A percentile compares a stretch with the other conserved stretches of the same genome.
Evolutionary conservation across 306 rosid species (phyloP).

Genomic region (Quercus wislizeni): DNA sequence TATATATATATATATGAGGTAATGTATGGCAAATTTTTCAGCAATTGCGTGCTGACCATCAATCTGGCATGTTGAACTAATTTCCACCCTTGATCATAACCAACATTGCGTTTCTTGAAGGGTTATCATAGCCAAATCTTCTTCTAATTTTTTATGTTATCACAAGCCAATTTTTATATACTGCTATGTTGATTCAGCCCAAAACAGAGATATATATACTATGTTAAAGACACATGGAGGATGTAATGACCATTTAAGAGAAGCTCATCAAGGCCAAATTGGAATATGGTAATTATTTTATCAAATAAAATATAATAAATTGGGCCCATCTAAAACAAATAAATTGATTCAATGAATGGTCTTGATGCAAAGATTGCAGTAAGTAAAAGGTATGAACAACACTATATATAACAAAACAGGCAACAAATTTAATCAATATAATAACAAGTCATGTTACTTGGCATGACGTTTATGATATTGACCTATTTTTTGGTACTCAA

Average conservation of each 20-base stretch:
- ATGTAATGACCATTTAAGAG: slow-evolving; percentile 6
- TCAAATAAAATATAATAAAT: not conserved
- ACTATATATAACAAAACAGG: not conserved
- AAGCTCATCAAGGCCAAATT: not conserved
- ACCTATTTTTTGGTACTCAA: slow-evolving; percentile 6
- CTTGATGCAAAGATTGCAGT: slow-evolving; percentile 16
- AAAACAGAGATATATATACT: no score
- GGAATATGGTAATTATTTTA: not conserved
- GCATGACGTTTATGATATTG: slow-evolving; percentile 17
- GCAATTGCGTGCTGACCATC: not conserved
- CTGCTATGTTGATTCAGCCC: no score
- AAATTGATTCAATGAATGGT: slow-evolving; percentile 16
- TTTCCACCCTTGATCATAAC: not conserved
- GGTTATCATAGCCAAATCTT: no score
- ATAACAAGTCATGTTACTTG: slow-evolving; percentile 27
- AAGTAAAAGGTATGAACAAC: slow-evolving; percentile 4
- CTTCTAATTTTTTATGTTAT: no score
- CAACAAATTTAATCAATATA: not conserved
- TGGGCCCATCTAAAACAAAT: not conserved
- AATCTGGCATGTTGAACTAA: not conserved
- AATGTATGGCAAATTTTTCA: not conserved
- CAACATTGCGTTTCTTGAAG: not conserved
- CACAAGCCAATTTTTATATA: no score
- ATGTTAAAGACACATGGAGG: not conserved
- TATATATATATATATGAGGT: not conserved